A percentile compares a stretch with the other conserved stretches of the same genome.
Conservation (phyloP, 2,329 filamentous ascomycete genomes). For the Sporothrix schenckii region DNA sequence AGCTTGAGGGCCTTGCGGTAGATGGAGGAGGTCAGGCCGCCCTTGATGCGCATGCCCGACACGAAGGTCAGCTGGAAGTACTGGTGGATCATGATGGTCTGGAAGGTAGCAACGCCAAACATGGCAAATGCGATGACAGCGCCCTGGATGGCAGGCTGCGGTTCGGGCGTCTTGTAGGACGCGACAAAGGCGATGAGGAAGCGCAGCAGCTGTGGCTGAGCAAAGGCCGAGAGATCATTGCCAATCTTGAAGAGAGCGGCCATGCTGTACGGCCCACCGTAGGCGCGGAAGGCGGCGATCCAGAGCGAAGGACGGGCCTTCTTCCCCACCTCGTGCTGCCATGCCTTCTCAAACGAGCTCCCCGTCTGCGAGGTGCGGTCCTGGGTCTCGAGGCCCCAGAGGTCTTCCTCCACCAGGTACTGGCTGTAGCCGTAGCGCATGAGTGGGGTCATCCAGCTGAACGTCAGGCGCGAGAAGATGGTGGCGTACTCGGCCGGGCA, state of each 20-base stretch:
- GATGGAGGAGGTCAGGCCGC: conserved; percentile 83
- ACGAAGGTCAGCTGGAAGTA: conserved; percentile 97
- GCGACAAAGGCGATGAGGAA: conserved; percentile 81
- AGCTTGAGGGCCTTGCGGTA: conserved; percentile 88
- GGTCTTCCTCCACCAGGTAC: conserved; percentile 88
- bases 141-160: conserved; percentile 79
- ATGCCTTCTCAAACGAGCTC: conserved; percentile 69
- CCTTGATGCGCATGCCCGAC: conserved; percentile 95
- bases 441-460: conserved; percentile 98
- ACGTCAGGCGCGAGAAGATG: conserved; percentile 89
- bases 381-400: conserved; percentile 83
- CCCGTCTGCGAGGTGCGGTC: conserved; percentile 80
- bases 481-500: conserved; percentile 87
- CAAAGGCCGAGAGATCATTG: conserved; percentile 83
- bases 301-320: conserved; percentile 76
- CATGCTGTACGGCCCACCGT: conserved; percentile 79
- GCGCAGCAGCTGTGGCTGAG: conserved; percentile 87
- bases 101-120: conserved; percentile 83
- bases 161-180: conserved; percentile 67
- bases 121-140: conserved; percentile 87
- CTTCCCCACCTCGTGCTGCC: conserved; percentile 72
- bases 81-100: conserved; percentile 91
- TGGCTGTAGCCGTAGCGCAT: conserved; percentile 94
- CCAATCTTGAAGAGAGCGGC: conserved; percentile 85
- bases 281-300: conserved; percentile 80